Conservation (phyloP, 192 early-diverging fungal species). For the Geranomyces variabilis region DNA sequence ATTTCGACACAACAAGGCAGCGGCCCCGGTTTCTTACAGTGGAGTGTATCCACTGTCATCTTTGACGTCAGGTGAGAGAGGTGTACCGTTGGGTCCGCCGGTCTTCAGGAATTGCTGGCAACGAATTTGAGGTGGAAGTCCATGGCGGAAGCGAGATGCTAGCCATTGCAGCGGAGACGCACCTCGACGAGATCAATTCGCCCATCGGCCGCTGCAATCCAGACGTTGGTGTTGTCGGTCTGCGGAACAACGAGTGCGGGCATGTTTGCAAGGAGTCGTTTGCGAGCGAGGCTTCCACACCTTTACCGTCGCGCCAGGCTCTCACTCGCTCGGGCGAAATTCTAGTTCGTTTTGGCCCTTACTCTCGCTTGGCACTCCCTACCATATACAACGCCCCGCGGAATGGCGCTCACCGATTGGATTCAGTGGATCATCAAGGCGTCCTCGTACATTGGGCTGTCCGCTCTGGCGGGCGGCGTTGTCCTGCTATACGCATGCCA, state of each 20-base stretch:
- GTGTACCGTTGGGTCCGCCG: conserved; percentile 22
- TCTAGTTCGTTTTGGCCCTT: too few relatives aligned
- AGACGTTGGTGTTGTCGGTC: conserved; percentile 57
- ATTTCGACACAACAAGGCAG: background rate
- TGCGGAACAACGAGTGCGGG: background rate
- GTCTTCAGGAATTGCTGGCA: conserved; percentile 50
- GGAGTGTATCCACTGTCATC: conserved; percentile 84
- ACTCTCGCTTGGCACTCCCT: too few relatives aligned
- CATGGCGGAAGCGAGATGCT: conserved; percentile 53
- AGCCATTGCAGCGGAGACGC: conserved; percentile 19
- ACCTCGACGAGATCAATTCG: conserved; percentile 62
- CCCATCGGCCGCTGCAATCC: conserved; percentile 71
- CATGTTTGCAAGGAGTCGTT: background rate
- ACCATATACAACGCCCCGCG: too few relatives aligned
- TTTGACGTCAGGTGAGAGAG: conserved; percentile 59
- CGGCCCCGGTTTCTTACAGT: conserved; percentile 46
- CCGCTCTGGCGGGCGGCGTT: conserved; percentile 22
- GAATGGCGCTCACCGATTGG: conserved; percentile 3
- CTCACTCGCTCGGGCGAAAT: too few relatives aligned
- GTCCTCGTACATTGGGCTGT: conserved; percentile 1
- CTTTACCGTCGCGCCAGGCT: too few relatives aligned
- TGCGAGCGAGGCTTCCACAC: too few relatives aligned
- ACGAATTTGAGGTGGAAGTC: too few relatives aligned
- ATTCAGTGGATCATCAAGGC: conserved; percentile 11
- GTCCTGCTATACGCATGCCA: conserved; percentile 37